These are phyloP conservation scores for Acacia confusa DNA, from an alignment of 306 rosid species.

Conservation along the genomic window DNA sequence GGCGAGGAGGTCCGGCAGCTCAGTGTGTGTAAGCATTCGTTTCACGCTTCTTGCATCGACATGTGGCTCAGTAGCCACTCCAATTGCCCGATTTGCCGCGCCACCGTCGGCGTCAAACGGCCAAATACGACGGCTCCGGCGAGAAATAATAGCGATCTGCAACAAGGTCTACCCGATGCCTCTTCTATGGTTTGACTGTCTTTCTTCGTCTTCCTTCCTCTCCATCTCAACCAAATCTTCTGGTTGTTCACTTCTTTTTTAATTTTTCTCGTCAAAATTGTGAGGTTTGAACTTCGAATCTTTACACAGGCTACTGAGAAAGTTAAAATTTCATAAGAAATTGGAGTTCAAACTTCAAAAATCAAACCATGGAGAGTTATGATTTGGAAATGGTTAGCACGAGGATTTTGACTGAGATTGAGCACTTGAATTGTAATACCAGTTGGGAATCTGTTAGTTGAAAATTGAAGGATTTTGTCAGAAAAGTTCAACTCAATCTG, in stretches of 20 bases:
- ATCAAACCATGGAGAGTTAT: background rate
- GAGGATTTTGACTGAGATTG: background rate
- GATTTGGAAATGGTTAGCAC: background rate
- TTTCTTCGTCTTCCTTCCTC: background rate
- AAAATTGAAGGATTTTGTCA: background rate
- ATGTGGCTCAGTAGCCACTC: constrained; percentile 56
- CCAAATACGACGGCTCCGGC: constrained; percentile 18
- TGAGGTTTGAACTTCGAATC: background rate
- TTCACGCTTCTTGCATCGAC: constrained; percentile 55
- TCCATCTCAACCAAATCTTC: background rate
- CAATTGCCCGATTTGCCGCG: constrained; percentile 69
- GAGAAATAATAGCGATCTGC: constrained; percentile 42
- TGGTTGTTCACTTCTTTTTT: background rate
- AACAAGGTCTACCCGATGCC: constrained; percentile 60
- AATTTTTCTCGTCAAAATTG: background rate
- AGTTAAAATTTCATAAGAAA: background rate
- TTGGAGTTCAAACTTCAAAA: background rate
- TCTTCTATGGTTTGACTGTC: constrained; percentile 45
- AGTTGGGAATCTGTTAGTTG: background rate
- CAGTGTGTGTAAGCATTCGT: constrained; percentile 57
- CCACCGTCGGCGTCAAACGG: constrained; percentile 40
- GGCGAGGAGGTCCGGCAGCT: constrained; percentile 60
- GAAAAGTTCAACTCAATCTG: background rate
- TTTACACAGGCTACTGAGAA: background rate
- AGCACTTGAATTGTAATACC: background rate